Conservation (phyloP, 371 early-diverging fungal genomes). For the Mortierella sp. region DNA sequence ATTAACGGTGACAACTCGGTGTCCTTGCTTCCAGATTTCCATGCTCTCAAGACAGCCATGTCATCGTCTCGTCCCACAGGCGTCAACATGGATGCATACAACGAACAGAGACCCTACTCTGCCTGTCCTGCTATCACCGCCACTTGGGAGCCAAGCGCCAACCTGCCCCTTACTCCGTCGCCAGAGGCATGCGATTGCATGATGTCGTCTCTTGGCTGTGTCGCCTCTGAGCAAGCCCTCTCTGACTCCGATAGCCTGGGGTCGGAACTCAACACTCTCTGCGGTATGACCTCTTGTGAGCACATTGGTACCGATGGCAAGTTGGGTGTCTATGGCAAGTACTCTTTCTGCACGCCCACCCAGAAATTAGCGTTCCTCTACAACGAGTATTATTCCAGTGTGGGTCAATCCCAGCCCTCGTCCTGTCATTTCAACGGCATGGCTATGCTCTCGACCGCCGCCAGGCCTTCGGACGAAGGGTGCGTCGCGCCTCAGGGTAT, state of each 20-base stretch:
- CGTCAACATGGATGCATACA: conserved; percentile 63
- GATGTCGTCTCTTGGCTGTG: conserved; percentile 72
- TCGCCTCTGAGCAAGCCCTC: conserved; percentile 61
- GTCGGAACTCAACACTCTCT: conserved; percentile 61
- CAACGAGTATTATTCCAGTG: conserved; percentile 44
- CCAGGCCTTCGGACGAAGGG: conserved; percentile 16
- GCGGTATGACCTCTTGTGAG: conserved; percentile 63
- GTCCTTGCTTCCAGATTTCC: conserved; percentile 61
- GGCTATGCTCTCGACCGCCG: conserved; percentile 23
- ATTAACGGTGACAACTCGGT: conserved; percentile 61
- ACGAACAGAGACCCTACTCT: conserved; percentile 49
- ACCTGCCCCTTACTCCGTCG: conserved; percentile 79
- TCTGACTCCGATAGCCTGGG: conserved; percentile 26
- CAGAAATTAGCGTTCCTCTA: conserved; percentile 64
- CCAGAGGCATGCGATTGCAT: conserved; percentile 75
- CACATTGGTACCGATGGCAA: conserved; percentile 67
- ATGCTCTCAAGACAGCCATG: conserved; percentile 59
- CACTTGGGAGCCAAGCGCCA: conserved; percentile 70
- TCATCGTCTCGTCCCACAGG: conserved; percentile 61
- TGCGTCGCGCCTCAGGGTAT: background rate
- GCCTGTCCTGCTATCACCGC: conserved; percentile 66
- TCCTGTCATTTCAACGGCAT: conserved; percentile 55
- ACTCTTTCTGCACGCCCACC: conserved; percentile 63
- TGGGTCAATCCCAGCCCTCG: conserved; percentile 22
- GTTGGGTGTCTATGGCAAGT: conserved; percentile 66